Evolutionary conservation across 176 grass and related monocot genomes (phyloP).

Genomic region (Eremochloa ophiuroides): DNA sequence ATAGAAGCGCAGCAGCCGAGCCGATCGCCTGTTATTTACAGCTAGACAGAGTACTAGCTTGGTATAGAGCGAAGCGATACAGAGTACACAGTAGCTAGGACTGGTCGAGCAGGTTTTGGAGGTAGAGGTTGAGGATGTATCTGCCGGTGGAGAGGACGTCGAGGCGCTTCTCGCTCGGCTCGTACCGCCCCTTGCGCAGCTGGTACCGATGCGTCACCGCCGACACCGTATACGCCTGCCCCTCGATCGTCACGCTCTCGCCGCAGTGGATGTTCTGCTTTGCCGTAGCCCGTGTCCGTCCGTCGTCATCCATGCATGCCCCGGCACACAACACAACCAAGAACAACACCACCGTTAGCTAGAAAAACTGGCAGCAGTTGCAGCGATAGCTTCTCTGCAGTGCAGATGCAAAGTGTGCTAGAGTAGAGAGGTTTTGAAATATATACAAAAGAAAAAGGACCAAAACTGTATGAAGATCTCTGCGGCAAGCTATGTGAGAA

Average conservation of each 20-base stretch:
- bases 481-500: no score
- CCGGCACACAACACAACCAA: background rate
- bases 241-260: slow-evolving; percentile 90
- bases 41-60: background rate
- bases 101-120: slow-evolving; percentile 75
- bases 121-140: slow-evolving; percentile 92
- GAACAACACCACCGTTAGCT: background rate
- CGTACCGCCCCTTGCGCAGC: slow-evolving; percentile 86
- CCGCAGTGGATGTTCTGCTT: slow-evolving; percentile 94
- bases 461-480: no score
- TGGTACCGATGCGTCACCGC: slow-evolving; percentile 85
- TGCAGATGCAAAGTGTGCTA: background rate
- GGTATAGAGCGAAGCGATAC: background rate
- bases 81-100: slow-evolving; percentile 28
- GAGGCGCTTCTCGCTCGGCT: slow-evolving; percentile 92
- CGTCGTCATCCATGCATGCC: no score
- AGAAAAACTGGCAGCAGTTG: background rate
- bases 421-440: background rate
- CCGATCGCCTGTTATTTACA: no score
- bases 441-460: no score
- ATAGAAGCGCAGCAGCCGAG: no score
- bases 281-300: no score
- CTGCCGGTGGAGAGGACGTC: slow-evolving; percentile 82
- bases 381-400: background rate
- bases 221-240: slow-evolving; percentile 77